Percentiles rank a stretch among this genome's conserved stretches.
These are phyloP conservation scores for Solanum appendiculatum DNA, from an alignment of 257 asterid species.

Conservation along the genomic window DNA sequence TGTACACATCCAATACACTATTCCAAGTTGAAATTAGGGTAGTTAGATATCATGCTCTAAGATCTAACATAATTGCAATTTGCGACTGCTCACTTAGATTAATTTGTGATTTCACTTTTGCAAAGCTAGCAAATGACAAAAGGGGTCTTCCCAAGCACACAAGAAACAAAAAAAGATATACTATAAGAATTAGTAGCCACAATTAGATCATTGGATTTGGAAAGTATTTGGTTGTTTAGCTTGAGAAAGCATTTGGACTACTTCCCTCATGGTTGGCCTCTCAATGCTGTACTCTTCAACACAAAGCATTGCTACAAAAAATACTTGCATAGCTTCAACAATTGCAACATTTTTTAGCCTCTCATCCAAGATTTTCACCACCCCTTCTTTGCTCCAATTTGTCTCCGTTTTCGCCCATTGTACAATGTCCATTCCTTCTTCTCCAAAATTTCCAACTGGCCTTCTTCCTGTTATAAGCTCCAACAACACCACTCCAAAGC, in stretches of 20 bases:
- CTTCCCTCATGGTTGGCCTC: constrained; percentile 37
- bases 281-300: constrained; percentile 33
- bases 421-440: constrained; percentile 25
- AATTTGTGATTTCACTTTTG: neutral
- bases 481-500: constrained; percentile 28
- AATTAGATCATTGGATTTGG: constrained; percentile 21
- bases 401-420: constrained; percentile 29
- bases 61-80: neutral
- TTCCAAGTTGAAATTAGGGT: neutral
- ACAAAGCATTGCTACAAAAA: constrained; percentile 36
- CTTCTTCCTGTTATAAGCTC: constrained; percentile 27
- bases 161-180: neutral
- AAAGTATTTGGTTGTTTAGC: constrained; percentile 32
- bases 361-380: constrained; percentile 25
- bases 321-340: constrained; percentile 31
- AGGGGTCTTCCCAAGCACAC: neutral
- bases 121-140: neutral
- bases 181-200: neutral
- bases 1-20: neutral
- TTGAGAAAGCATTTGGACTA: constrained; percentile 37
- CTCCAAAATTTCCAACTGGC: constrained; percentile 29
- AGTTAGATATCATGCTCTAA: neutral
- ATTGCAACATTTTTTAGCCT: constrained; percentile 25
- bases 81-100: neutral
- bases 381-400: constrained; percentile 31